Evolutionary conservation across 2,329 filamentous ascomycete genomes (phyloP).

Genomic region (Plenodomus biglobosus): DNA sequence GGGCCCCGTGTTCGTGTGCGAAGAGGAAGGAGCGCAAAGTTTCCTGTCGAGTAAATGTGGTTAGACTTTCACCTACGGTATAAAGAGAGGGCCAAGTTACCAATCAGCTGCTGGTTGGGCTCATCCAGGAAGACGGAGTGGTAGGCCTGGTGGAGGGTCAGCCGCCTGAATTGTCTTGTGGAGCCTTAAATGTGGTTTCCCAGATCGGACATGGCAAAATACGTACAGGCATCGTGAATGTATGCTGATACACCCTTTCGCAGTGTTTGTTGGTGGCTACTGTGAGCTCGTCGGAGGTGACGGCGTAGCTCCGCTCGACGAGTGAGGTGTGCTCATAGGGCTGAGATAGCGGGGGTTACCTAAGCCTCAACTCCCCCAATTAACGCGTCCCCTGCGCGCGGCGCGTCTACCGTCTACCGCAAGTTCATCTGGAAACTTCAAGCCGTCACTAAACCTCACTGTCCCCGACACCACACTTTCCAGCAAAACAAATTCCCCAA

Average conservation of each 20-base stretch:
- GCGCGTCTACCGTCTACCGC: conserved; percentile 22
- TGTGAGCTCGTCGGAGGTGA: conserved; percentile 30
- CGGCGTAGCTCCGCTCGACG: conserved; percentile 30
- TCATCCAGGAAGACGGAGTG: conserved; percentile 94
- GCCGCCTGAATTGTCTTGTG: conserved; percentile 1
- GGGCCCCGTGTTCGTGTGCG: conserved; percentile 95
- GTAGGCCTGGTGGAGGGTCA: conserved; percentile 70
- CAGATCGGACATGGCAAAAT: background rate
- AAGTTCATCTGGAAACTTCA: conserved; percentile 1
- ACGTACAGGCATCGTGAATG: conserved; percentile 52
- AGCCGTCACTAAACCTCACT: background rate
- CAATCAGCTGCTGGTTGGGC: conserved; percentile 67
- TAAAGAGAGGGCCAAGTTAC: conserved; percentile 39
- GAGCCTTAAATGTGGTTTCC: background rate
- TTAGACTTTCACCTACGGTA: background rate
- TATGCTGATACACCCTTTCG: conserved; percentile 16
- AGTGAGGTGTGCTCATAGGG: conserved; percentile 36
- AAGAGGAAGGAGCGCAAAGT: conserved; percentile 91
- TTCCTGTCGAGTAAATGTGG: conserved; percentile 56
- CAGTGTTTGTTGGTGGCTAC: conserved; percentile 22
- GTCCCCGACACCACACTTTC: background rate
- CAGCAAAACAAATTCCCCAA: background rate
- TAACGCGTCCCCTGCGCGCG: conserved; percentile 37
- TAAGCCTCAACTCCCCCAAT: conserved; percentile 32
- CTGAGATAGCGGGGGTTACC: conserved; percentile 35